Conservation (phyloP, 2,329 filamentous ascomycete genomes). For the Lomentospora prolificans region DNA sequence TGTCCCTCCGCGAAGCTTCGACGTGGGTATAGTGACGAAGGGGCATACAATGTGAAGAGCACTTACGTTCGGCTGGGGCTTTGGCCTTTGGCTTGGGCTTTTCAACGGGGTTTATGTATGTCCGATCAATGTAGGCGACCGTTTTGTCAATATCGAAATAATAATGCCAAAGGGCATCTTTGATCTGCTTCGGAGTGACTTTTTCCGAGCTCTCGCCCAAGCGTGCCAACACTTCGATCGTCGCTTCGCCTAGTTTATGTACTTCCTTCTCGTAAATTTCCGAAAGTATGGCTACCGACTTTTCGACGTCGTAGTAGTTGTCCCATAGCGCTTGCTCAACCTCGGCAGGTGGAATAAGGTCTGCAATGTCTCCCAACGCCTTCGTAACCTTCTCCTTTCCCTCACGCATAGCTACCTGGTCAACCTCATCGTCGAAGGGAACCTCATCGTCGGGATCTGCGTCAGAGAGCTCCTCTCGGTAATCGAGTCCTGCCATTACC, state of each 20-base stretch:
- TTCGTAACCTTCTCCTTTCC: conserved; percentile 2
- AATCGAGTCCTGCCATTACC: conserved; percentile 11
- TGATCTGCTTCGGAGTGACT: conserved; percentile 57
- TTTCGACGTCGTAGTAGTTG: conserved; percentile 80
- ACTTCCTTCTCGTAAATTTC: conserved; percentile 36
- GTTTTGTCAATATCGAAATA: conserved; percentile 88
- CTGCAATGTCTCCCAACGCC: conserved; percentile 17
- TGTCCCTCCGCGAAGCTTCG: conserved; percentile 21
- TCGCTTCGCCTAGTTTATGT: conserved; percentile 50
- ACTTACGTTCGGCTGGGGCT: conserved; percentile 33
- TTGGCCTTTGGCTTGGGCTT: conserved; percentile 30
- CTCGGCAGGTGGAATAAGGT: conserved; percentile 43
- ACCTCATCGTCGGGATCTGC: conserved; percentile 25
- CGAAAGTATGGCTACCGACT: conserved; percentile 64
- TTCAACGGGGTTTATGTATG: conserved; percentile 35
- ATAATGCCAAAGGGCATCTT: conserved; percentile 90
- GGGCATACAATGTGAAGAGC: conserved; percentile 9
- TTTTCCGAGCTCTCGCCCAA: conserved; percentile 52
- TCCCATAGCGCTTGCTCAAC: conserved; percentile 81
- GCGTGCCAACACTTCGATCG: conserved; percentile 52
- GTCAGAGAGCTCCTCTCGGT: conserved; percentile 26
- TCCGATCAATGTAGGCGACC: conserved; percentile 68
- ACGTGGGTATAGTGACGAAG: background rate
- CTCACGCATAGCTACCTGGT: conserved; percentile 6
- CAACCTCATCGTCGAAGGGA: conserved; percentile 32